Evolutionary conservation across 305 asterid genomes (phyloP), one percentile per base, ranked within the genome.

Genomic region (Plantago coronopus): DNA sequence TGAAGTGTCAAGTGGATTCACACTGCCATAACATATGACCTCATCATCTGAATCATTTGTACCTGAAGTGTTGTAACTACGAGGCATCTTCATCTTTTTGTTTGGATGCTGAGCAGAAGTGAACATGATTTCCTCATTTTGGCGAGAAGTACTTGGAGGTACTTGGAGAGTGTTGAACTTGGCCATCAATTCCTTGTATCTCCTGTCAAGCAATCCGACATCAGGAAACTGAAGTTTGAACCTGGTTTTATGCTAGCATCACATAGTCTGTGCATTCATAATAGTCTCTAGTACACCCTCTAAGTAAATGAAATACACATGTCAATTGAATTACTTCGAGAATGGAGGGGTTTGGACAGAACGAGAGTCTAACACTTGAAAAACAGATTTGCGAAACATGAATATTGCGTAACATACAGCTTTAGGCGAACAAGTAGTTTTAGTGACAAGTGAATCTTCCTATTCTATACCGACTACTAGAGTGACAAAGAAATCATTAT

Each of bases 121-220:
- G 44, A 66, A 58, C 50, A 19, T 18, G 17, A 54, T 29, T 57
- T 69, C 73, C 64, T 69, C 68, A 48, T 67, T 72, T 51, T 55
- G 72, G 62, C 58, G 68, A 61, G 63, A 64, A 47, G 48, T 69
- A 61, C 62, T 59, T 29, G 56, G 50, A 49, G 68, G 59, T 19
- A 31, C 60, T 20, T n/a, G n/a, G n/a, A n/a, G 82, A 48, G 63
- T 48, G 73, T 75, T 87, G 87, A 96, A 89, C 75, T 86, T 88
- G 53, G 81, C 74, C 94, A 91, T 76, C 71, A 91, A 74, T 76
- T 91, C 98, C 84, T 91, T 91, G 86, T 91, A 91, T 77, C 81
- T 79, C 95, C 96, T 93, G 64, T 55, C 66, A 53, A 46, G 59
- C 34, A 56, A 70, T 51, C 43, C 29, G 68, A 53, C 17, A 27